phyloP scores from a whole-genome alignment of 306 rosid species.

The Sicyos edulis region DNA sequence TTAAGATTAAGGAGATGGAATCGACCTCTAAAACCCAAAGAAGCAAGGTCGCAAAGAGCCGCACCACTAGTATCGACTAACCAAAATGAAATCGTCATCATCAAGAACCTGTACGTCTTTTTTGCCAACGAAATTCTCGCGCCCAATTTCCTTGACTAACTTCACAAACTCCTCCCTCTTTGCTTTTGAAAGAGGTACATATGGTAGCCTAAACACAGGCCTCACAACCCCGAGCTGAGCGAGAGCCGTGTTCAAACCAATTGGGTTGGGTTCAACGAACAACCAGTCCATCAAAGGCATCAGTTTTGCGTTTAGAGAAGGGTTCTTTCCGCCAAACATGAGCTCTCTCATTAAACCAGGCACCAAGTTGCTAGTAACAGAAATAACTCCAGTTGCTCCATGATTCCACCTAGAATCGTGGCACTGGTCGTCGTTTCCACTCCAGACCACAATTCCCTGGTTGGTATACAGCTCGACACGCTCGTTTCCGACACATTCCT shows the following conservation, averaged over 20 bases:
- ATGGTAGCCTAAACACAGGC: slow-evolving; percentile 91
- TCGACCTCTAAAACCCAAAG: neutral
- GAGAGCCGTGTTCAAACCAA: slow-evolving; percentile 82
- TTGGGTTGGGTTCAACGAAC: slow-evolving; percentile 83
- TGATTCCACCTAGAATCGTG: slow-evolving; percentile 88
- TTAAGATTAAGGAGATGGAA: slow-evolving; percentile 11
- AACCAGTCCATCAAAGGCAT: slow-evolving; percentile 79
- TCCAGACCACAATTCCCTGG: slow-evolving; percentile 71
- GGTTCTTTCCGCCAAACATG: slow-evolving; percentile 62
- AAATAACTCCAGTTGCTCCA: slow-evolving; percentile 90
- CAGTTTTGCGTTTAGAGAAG: slow-evolving; percentile 52
- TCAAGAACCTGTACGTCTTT: slow-evolving; percentile 64
- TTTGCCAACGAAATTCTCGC: slow-evolving; percentile 78
- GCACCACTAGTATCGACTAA: slow-evolving; percentile 46
- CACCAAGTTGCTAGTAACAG: slow-evolving; percentile 79
- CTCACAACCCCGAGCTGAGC: slow-evolving; percentile 93
- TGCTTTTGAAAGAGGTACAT: slow-evolving; percentile 72
- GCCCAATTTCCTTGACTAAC: slow-evolving; percentile 67
- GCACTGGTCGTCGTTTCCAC: slow-evolving; percentile 89
- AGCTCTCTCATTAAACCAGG: slow-evolving; percentile 78
- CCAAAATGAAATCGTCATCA: slow-evolving; percentile 50
- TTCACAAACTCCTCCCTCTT: slow-evolving; percentile 67
- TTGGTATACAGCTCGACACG: slow-evolving; percentile 52
- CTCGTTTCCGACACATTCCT: slow-evolving; percentile 86
- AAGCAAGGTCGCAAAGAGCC: neutral